A percentile compares a stretch with the other conserved stretches of the same genome.
phyloP scores from a whole-genome alignment of 2,329 filamentous ascomycete species.

The Falciphora oryzae region DNA sequence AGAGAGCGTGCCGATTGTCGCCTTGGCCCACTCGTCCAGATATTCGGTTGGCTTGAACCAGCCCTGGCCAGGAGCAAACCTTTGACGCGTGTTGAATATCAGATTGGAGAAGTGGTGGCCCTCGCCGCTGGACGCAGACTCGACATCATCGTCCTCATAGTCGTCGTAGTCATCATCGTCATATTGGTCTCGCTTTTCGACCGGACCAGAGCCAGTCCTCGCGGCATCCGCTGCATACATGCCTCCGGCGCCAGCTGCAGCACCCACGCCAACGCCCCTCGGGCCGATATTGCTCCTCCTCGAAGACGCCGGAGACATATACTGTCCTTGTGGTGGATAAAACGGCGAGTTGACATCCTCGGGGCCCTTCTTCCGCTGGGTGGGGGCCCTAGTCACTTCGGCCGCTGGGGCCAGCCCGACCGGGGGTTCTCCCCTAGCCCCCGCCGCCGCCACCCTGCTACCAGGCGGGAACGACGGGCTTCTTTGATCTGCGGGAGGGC shows the following conservation, averaged over 20 bases:
- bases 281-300: background rate
- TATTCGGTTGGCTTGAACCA: slow-evolving; percentile 54
- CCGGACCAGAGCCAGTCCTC: slow-evolving; percentile 9
- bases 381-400: slow-evolving; percentile 19
- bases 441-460: background rate
- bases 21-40: slow-evolving; percentile 69
- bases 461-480: background rate
- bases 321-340: background rate
- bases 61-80: slow-evolving; percentile 43
- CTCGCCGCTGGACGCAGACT: slow-evolving; percentile 19
- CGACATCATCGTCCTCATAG: slow-evolving; percentile 24
- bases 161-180: slow-evolving; percentile 22
- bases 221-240: slow-evolving; percentile 13
- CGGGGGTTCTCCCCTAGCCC: background rate
- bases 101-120: slow-evolving; percentile 33
- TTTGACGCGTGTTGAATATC: slow-evolving; percentile 35
- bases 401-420: slow-evolving; percentile 8
- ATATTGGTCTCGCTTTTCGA: slow-evolving; percentile 11
- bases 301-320: background rate
- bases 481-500: background rate
- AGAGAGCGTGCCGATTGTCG: slow-evolving; percentile 54
- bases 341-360: background rate
- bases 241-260: slow-evolving; percentile 9
- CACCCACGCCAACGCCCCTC: background rate
- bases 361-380: slow-evolving; percentile 13